A percentile compares a stretch with the other conserved stretches of the same genome.
These are phyloP conservation scores for Aspergillus ibericus DNA, from an alignment of 2,329 filamentous ascomycete genomes.

Conservation along the genomic window DNA sequence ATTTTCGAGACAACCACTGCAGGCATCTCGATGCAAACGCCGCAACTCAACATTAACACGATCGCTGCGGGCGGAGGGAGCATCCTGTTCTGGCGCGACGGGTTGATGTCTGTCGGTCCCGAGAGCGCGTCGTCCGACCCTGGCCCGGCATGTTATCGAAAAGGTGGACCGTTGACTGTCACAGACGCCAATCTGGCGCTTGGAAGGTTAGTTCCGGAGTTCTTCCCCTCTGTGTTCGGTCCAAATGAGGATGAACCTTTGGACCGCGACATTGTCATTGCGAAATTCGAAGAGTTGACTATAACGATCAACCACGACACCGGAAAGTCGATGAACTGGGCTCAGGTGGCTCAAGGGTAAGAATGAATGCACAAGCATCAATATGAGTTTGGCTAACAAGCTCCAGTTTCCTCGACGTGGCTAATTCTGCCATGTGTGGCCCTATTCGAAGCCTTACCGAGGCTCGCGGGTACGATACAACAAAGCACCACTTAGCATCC, in stretches of 20 bases:
- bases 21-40: conserved; percentile 84
- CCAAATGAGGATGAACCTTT: conserved; percentile 48
- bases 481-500: conserved; percentile 78
- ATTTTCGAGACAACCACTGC: conserved; percentile 91
- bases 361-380: neutral
- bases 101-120: conserved; percentile 84
- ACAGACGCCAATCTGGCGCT: conserved; percentile 89
- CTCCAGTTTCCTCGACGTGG: conserved; percentile 86
- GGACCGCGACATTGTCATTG: conserved; percentile 69
- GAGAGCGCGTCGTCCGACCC: conserved; percentile 87
- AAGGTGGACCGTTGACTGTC: conserved; percentile 83
- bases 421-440: conserved; percentile 82
- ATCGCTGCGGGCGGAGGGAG: conserved; percentile 77
- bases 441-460: conserved; percentile 81
- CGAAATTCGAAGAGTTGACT: conserved; percentile 70
- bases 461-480: conserved; percentile 84
- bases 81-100: conserved; percentile 77
- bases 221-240: conserved; percentile 68
- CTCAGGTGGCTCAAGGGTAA: conserved; percentile 66
- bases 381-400: neutral
- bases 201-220: conserved; percentile 78
- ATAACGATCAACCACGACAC: conserved; percentile 68
- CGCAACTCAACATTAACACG: conserved; percentile 89
- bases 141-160: conserved; percentile 86
- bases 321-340: conserved; percentile 63